phyloP scores from a whole-genome alignment of 208 protist species.

The Wallacemonas collosoma region DNA sequence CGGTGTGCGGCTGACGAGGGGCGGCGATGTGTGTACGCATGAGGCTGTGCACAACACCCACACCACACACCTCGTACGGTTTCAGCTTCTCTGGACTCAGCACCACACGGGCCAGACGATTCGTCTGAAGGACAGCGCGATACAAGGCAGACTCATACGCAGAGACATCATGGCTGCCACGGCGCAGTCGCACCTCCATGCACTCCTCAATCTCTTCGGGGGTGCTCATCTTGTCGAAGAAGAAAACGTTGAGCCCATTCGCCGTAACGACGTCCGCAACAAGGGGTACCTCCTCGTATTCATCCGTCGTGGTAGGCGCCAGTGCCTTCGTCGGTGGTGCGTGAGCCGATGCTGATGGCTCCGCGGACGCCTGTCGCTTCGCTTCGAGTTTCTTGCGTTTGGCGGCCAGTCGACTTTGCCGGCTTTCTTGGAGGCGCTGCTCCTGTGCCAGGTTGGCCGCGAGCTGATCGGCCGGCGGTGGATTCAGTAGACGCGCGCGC shows the following conservation, averaged over 20 bases:
- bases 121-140: slow-evolving; percentile 70
- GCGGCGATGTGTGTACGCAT: slow-evolving; percentile 84
- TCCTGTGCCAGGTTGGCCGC: slow-evolving; percentile 44
- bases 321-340: background rate
- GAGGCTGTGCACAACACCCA: slow-evolving; percentile 85
- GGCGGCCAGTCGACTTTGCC: slow-evolving; percentile 19
- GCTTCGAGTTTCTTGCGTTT: slow-evolving; percentile 30
- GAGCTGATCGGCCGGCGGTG: slow-evolving; percentile 45
- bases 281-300: slow-evolving; percentile 9
- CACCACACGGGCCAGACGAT: slow-evolving; percentile 67
- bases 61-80: slow-evolving; percentile 73
- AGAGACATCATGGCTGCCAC: slow-evolving; percentile 60
- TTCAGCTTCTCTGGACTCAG: slow-evolving; percentile 72
- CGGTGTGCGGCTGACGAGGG: slow-evolving; percentile 81
- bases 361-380: background rate
- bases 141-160: slow-evolving; percentile 75
- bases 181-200: slow-evolving; percentile 71
- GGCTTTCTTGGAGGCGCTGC: slow-evolving; percentile 16
- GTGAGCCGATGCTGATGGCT: background rate
- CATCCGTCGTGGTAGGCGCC: background rate
- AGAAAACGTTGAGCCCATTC: slow-evolving; percentile 63
- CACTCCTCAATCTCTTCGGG: slow-evolving; percentile 68
- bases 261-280: slow-evolving; percentile 52
- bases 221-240: slow-evolving; percentile 83
- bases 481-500: slow-evolving; percentile 53